A percentile compares a stretch with the other conserved stretches of the same genome.
phyloP scores from a whole-genome alignment of 2,329 filamentous ascomycete genomes.

The Colletotrichum liriopes region DNA sequence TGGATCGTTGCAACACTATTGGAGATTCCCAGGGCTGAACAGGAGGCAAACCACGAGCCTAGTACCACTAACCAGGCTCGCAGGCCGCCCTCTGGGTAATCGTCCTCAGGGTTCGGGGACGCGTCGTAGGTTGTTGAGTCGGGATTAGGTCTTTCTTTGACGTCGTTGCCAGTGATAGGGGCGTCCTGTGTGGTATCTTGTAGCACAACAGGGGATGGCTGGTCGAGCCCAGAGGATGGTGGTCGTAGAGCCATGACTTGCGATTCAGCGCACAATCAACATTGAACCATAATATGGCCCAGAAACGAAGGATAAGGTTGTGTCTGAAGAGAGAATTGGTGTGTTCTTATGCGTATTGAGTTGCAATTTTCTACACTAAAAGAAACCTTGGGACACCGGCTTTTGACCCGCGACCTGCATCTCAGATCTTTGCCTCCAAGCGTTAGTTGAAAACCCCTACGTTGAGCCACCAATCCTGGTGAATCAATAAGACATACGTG shows the following conservation, averaged over 20 bases:
- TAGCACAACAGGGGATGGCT: background rate
- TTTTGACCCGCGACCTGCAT: background rate
- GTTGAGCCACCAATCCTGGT: background rate
- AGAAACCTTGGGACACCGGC: background rate
- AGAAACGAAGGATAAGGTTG: background rate
- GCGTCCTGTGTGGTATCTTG: background rate
- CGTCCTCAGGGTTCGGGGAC: constrained; percentile 53
- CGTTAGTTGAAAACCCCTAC: background rate
- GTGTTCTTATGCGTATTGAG: background rate
- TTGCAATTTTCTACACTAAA: background rate
- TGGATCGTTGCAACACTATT: constrained; percentile 86
- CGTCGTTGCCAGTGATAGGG: background rate
- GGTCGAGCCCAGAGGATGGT: too few species aligned
- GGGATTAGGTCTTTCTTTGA: background rate
- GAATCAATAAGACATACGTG: background rate
- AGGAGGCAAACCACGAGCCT: constrained; percentile 84
- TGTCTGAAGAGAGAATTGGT: background rate
- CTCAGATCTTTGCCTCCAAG: background rate
- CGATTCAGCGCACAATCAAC: background rate
- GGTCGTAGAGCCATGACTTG: background rate
- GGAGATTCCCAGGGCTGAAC: constrained; percentile 83
- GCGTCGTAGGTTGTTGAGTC: constrained; percentile 16
- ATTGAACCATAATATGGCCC: background rate
- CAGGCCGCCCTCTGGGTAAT: constrained; percentile 86
- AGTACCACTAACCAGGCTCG: constrained; percentile 88